Base-by-base conservation (phyloP, 305 asterid species). In the Fraxinus platypoda region DNA sequence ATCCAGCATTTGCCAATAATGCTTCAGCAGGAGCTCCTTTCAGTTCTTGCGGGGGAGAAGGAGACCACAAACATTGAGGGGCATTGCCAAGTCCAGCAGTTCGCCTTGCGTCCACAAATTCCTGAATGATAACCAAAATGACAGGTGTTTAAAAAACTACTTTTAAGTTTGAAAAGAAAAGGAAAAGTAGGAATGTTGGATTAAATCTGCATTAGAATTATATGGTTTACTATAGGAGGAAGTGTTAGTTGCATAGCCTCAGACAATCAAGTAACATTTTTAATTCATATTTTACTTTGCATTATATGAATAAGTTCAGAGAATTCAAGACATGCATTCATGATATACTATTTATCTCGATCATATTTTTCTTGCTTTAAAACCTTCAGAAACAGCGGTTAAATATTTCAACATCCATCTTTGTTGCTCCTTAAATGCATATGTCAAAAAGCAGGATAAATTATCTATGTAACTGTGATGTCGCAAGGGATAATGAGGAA, bases 61-160 rank as follows among this genome's bases (percentile, higher is more conserved):
- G 87, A 78, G 98, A 95, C 98, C 98, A 95, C 34, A 87, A 84
- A 90, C 97, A 95, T 82, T 92, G 95, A 87, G 99, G 99, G 81
- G 99, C 97, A 76, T 78, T 92, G 90, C 81, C 86, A 83, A 95
- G 97, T 84, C 96, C 98, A 86, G 97, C 91, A 85, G 93, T 84
- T 82, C 92, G 87, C 83, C 98, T 94, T 78, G 98, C 98, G 83
- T 94, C 99, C 87, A 95, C 97, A 86, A 95, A 94, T 91, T 94
- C 99, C 98, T 95, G 84, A 83, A 81, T 41, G 72, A 73, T 79
- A 43, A 54, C 77, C 43, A 80, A 76, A 80, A 78, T 13, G 85
- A 38, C 59, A 41, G 77, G 83, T 30, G 64, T 74, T 30, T 64
- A 38, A 31, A 52, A 9, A 37, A 37, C 52, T 46, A 52, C 25